These are phyloP conservation scores for Asterochloris erici DNA, from an alignment of 139 green algal species.

Conservation along the genomic window DNA sequence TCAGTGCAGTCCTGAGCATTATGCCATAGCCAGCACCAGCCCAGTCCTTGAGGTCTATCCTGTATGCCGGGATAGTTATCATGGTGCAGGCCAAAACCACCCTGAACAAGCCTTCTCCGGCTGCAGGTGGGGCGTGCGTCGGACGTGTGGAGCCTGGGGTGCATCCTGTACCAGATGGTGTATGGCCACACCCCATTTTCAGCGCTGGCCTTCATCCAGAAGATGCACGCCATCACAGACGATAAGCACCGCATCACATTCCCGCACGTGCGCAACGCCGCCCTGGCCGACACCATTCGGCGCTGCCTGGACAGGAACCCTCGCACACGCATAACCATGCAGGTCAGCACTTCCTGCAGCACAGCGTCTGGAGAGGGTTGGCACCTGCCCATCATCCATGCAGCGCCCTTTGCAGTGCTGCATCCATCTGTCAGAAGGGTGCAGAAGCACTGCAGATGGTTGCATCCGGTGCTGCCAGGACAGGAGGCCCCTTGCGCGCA, in stretches of 20 bases:
- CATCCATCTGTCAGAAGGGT: no score
- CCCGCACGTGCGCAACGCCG: constrained; percentile 54
- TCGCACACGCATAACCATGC: constrained; percentile 75
- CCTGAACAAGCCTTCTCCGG: no score
- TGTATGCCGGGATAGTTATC: no score
- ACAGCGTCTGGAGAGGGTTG: no score
- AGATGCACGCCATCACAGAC: constrained; percentile 93
- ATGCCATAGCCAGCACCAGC: neutral
- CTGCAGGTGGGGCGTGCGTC: constrained; percentile 72
- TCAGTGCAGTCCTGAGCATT: no score
- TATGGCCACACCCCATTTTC: constrained; percentile 84
- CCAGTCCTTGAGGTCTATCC: no score
- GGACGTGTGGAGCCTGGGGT: constrained; percentile 94
- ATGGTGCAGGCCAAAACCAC: no score
- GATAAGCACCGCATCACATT: constrained; percentile 59
- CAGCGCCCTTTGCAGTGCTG: no score
- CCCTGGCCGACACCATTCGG: constrained; percentile 69
- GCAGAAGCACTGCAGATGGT: no score
- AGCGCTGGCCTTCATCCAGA: constrained; percentile 86
- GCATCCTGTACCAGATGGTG: constrained; percentile 98
- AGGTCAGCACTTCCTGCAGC: constrained; percentile 27
- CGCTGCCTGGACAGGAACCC: constrained; percentile 86
- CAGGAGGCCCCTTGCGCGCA: no score
- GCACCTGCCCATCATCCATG: no score
- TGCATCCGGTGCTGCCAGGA: no score